Base-by-base conservation (phyloP, 2,329 filamentous ascomycete species). In the Fusarium equiseti region DNA sequence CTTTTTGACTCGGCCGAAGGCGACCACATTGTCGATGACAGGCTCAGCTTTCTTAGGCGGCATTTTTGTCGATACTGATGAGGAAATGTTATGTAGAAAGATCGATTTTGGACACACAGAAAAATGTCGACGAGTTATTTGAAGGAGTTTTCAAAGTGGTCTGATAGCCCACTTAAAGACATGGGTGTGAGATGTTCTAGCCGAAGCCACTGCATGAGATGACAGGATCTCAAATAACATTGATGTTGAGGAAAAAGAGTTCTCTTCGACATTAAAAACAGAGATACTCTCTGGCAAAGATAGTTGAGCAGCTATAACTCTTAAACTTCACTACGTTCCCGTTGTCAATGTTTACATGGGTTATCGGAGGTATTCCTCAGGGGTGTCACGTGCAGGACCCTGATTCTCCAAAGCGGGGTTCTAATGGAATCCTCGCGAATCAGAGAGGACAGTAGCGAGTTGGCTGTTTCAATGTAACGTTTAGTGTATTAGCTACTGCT, bases 1-100 rank as follows among this genome's bases (percentile, higher is more conserved):
- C 71, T 82, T 82, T 61, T 79, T 74, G 62, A 83, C 82, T 50
- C 82, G 75, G 8, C 82, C 82, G 58, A 84, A 84, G 24, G 82
- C 82, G 31, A 83, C 81, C 63, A 84, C 82, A 79, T 83, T 83
- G 72, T 79, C 80, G 61, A 75, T 78, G 61, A 81, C 79, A 31
- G 77, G 72, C 56, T 82, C 79, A 27, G 74, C 67, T 73, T 83
- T 83, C 73, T 83, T 83, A 45, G 82, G 82, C 29, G 82, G 73
- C 82, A 83, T 83, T 44, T 44, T 43, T 74, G 59, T 70, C 18
- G 45, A 51, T 63, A 40, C 38, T 51, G n/a, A 55, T 42, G 22
- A 55, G 24, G 49, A 59, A 49, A 35, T 48, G 16, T 58, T 26
- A 35, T 57, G 50, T 57, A 24, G 31, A 44, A 51, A 52, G 11